These are phyloP conservation scores for Backusella macrospora DNA, from an alignment of 192 early-diverging fungal genomes.

Conservation along the genomic window DNA sequence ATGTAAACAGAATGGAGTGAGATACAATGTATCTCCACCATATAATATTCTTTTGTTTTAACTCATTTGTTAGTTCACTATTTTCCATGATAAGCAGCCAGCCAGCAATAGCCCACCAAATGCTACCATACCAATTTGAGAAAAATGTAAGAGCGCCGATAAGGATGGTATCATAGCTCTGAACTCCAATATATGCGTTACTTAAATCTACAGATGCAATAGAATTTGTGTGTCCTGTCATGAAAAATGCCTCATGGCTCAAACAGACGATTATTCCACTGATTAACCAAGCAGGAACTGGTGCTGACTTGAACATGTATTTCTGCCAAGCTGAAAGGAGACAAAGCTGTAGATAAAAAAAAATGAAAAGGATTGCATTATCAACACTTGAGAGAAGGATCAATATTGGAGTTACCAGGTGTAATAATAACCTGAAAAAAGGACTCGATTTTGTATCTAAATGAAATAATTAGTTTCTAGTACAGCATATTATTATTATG, in stretches of 20 bases:
- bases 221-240: conserved; percentile 75
- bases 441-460: background rate
- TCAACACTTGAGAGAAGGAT: conserved; percentile 65
- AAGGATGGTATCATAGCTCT: conserved; percentile 58
- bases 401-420: conserved; percentile 57
- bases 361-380: conserved; percentile 58
- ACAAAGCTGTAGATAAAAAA: conserved; percentile 58
- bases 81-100: conserved; percentile 31
- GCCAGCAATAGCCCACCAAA: conserved; percentile 66
- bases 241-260: conserved; percentile 65
- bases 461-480: background rate
- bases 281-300: conserved; percentile 22
- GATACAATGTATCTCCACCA: conserved; percentile 22
- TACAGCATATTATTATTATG: background rate
- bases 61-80: background rate
- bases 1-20: conserved; percentile 34
- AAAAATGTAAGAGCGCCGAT: conserved; percentile 72
- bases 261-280: conserved; percentile 39
- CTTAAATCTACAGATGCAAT: conserved; percentile 79
- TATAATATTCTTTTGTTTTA: background rate
- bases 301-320: background rate
- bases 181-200: conserved; percentile 74
- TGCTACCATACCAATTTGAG: conserved; percentile 71
- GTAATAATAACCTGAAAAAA: conserved; percentile 41
- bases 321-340: conserved; percentile 24